Evolutionary conservation across 306 rosid species (phyloP), one percentile per base, ranked within the genome.

Genomic region (Clitoria ternatea): DNA sequence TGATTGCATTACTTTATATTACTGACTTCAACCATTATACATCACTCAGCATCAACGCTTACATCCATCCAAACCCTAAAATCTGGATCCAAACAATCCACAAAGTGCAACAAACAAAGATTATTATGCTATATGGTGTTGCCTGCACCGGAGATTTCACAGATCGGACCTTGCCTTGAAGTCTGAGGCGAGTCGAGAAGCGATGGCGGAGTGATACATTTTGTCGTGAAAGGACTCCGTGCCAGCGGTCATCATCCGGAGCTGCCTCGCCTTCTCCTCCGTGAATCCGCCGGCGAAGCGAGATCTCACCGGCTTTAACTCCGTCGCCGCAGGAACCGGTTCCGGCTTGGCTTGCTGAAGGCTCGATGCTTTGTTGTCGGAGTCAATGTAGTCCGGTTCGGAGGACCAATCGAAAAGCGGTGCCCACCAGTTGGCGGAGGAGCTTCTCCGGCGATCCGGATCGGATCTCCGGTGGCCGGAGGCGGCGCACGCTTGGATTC

Each of bases 151-250:
- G 69, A 37, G 4, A 62, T 12, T 27, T 79, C 72, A 85, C 17
- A 0, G 70, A 79, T 86, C 90, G 79, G 82, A 81, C 35, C 69
- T 57, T 22, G 36, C 72, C 19, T 85, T 84, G 80, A 90, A 87
- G 55, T 93, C 97, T 4, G 92, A 77, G 61, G 98, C 98, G 56
- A 93, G 96, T 14, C 98, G 77, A 49, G 89, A 80, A 48, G 98
- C 98, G 82, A 93, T 93, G 11, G 98, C 92, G 15, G 96, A 90
- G 88, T 90, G 97, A 50, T 93, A 93, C 98, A 93, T 93, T 23
- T 77, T 87, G 73, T 90, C 96, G 62, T 90, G 98, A 78, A 84
- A 90, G 26, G 96, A 14, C 47, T 85, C 86, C 11, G 85, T 72
- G 1, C 81, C 91, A 36, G 10, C 75, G 17, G 88, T 85, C 92